phyloP scores from a whole-genome alignment of 352 stramenopile species.

The Phytophthora idaei region DNA sequence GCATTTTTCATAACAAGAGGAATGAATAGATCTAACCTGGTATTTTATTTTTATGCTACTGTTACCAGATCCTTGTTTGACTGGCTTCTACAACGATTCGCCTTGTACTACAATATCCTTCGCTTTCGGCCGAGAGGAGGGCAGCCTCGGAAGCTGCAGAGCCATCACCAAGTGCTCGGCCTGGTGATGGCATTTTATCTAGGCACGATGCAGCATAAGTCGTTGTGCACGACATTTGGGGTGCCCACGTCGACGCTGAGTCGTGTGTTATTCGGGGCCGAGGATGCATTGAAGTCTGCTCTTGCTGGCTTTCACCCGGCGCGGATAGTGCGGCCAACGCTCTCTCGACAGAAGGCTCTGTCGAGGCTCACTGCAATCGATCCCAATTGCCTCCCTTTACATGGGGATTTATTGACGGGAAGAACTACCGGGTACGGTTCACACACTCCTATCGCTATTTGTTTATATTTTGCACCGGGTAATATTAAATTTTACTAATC shows the following conservation, averaged over 20 bases:
- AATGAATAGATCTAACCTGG: too few species aligned
- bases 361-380: background rate
- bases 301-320: background rate
- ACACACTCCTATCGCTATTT: background rate
- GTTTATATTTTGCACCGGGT: background rate
- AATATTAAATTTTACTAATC: background rate
- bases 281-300: background rate
- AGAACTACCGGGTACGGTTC: background rate
- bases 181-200: conserved; percentile 5
- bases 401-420: conserved; percentile 9
- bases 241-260: background rate
- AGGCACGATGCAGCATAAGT: background rate
- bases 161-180: conserved; percentile 7
- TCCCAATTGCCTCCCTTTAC: background rate
- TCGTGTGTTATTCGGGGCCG: background rate
- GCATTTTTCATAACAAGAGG: too few species aligned
- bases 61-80: too few species aligned
- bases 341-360: background rate
- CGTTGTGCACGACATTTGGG: background rate
- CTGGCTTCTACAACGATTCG: too few species aligned
- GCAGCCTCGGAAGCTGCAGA: background rate
- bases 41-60: too few species aligned
- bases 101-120: background rate
- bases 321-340: conserved; percentile 6
- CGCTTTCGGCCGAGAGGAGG: background rate